Evolutionary conservation across 208 protist species (phyloP).

Genomic region (Blechomonas ayalai): DNA sequence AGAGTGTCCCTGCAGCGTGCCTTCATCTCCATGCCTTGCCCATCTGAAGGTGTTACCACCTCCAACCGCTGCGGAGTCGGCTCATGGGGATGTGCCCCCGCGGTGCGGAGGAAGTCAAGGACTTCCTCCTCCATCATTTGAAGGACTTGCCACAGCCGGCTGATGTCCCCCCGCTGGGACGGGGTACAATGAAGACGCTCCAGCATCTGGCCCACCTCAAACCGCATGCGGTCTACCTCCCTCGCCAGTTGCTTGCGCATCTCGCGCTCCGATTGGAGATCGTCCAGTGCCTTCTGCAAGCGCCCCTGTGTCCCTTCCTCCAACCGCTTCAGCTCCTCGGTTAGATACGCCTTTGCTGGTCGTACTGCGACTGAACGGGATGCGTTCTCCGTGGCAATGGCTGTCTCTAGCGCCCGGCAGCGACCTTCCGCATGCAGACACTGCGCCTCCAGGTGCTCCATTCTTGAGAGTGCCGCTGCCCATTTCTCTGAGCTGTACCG

Average conservation of each 20-base stretch:
- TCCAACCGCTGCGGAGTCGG: slow-evolving; percentile 4
- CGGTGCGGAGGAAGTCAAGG: slow-evolving; percentile 11
- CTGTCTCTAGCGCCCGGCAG: slow-evolving; percentile 5
- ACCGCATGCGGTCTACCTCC: slow-evolving; percentile 42
- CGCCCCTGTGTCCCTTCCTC: too few relatives aligned
- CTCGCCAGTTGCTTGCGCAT: slow-evolving; percentile 23
- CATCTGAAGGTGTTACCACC: too few relatives aligned
- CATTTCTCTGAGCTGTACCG: slow-evolving; percentile 4
- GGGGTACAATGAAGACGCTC: slow-evolving; percentile 12
- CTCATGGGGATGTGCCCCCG: slow-evolving; percentile 6
- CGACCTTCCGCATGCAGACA: slow-evolving; percentile 9
- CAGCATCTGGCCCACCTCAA: slow-evolving; percentile 39
- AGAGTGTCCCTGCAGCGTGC: too few relatives aligned
- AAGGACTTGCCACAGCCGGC: slow-evolving; percentile 38
- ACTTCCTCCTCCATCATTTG: slow-evolving; percentile 40
- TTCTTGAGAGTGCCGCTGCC: slow-evolving; percentile 3
- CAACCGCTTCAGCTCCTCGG: too few relatives aligned
- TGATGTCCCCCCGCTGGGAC: slow-evolving; percentile 19
- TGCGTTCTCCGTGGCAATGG: slow-evolving; percentile 11
- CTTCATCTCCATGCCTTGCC: too few relatives aligned
- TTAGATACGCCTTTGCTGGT: too few relatives aligned
- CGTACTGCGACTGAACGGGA: too few relatives aligned
- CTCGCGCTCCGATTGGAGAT: slow-evolving; percentile 26
- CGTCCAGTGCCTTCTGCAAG: slow-evolving; percentile 19
- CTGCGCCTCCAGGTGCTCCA: slow-evolving; percentile 6